phyloP scores from a whole-genome alignment of 2,329 filamentous ascomycete species.

The Aspergillus uvarum region DNA sequence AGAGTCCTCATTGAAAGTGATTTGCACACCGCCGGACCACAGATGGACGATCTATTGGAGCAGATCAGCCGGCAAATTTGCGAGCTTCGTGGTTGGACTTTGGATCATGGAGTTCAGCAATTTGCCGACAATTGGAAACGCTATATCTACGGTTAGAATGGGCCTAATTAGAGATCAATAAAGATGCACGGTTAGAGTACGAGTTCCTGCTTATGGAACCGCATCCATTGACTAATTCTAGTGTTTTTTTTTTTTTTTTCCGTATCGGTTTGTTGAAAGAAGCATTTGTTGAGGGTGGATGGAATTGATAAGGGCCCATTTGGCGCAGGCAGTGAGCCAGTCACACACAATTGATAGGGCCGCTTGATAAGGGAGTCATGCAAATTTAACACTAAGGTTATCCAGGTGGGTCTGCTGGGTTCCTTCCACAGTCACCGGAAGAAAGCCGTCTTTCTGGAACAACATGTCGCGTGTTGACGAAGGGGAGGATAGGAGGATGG shows the following conservation, averaged over 20 bases:
- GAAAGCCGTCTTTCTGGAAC: not conserved
- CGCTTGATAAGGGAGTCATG: not conserved
- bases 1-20: constrained; percentile 87
- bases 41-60: constrained; percentile 77
- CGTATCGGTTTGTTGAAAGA: not conserved
- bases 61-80: constrained; percentile 76
- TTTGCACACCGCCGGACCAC: constrained; percentile 74
- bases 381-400: no score
- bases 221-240: no score
- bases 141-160: constrained; percentile 66
- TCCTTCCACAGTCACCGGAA: not conserved
- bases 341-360: not conserved
- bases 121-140: constrained; percentile 73
- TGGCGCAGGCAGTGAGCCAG: not conserved
- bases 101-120: constrained; percentile 67
- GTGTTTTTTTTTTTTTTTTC: no score
- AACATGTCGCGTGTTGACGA: no score
- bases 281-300: constrained; percentile 1
- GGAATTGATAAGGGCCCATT: not conserved
- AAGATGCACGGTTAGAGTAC: no score
- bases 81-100: constrained; percentile 70
- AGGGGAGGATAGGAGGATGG: no score
- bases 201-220: no score
- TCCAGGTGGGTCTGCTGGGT: not conserved
- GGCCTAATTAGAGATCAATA: not conserved